Evolutionary conservation across 169 alveolate genomes (phyloP).

Genomic region (Cryptosporidium canis): DNA sequence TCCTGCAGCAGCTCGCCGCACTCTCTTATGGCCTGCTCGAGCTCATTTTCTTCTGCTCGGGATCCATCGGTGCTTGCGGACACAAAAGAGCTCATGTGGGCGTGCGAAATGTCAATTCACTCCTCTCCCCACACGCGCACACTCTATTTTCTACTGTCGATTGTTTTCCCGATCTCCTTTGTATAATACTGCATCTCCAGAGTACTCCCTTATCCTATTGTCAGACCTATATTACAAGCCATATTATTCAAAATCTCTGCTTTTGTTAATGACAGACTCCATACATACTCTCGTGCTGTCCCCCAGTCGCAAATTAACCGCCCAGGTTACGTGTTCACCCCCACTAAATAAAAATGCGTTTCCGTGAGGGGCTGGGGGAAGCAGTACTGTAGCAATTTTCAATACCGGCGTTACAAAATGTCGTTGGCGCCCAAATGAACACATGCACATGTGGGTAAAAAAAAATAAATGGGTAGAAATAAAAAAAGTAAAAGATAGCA

Average conservation of each 20-base stretch:
- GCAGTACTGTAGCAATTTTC: constrained; percentile 10
- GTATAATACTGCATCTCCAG: neutral
- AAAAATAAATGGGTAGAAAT: neutral
- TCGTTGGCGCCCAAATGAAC: constrained; percentile 52
- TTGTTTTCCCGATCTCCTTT: neutral
- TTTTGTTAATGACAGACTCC: neutral
- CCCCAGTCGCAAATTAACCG: neutral
- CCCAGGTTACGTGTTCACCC: neutral
- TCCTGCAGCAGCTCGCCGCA: constrained; percentile 60
- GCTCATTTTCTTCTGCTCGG: neutral
- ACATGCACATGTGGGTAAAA: constrained; percentile 70
- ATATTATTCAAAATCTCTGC: neutral
- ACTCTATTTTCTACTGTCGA: neutral
- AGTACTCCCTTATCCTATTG: neutral
- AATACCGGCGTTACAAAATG: constrained; percentile 39
- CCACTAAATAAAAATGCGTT: neutral
- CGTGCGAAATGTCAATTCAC: neutral
- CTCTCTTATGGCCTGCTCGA: constrained; percentile 41
- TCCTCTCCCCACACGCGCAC: neutral
- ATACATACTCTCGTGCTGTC: neutral
- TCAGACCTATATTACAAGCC: neutral
- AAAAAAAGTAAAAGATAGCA: neutral
- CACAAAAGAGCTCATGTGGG: constrained; percentile 29
- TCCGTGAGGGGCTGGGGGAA: neutral
- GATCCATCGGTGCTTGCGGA: neutral